phyloP scores from a whole-genome alignment of 495 filamentous ascomycete species.

The Podospora tetraspora region DNA sequence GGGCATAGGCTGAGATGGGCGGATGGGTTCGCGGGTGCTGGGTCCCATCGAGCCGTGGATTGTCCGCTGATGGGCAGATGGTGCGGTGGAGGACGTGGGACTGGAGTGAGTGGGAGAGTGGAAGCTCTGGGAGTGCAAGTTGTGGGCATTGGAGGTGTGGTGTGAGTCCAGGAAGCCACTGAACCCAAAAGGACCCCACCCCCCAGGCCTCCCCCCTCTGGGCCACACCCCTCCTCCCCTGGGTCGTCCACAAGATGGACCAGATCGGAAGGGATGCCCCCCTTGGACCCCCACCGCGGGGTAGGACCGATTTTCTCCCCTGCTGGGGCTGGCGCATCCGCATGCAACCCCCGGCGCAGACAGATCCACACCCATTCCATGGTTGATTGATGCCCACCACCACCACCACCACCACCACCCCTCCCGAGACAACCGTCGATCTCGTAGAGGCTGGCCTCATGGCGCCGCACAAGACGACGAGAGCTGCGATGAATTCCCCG shows the following conservation, averaged over 20 bases:
- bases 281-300: slow-evolving; percentile 13
- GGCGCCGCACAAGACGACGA: not conserved
- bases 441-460: not conserved
- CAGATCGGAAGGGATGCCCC: not conserved
- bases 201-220: not conserved
- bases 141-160: not conserved
- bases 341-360: not conserved
- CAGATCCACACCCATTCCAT: not conserved
- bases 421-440: not conserved
- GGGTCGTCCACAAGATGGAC: not conserved
- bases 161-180: not conserved
- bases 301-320: slow-evolving; percentile 1
- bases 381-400: not conserved
- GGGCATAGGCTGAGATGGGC: slow-evolving; percentile 31
- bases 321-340: slow-evolving; percentile 4
- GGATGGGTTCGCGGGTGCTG: slow-evolving; percentile 9
- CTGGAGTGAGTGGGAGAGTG: not conserved
- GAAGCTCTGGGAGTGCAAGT: not conserved
- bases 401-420: not conserved
- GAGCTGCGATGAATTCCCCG: not conserved
- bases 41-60: slow-evolving; percentile 16
- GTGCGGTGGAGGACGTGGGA: not conserved
- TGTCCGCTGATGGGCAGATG: not conserved
- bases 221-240: not conserved
- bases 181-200: not conserved